A percentile compares a stretch with the other conserved stretches of the same genome.
Conservation (phyloP, 306 rosid species). For the Morella rubra region DNA sequence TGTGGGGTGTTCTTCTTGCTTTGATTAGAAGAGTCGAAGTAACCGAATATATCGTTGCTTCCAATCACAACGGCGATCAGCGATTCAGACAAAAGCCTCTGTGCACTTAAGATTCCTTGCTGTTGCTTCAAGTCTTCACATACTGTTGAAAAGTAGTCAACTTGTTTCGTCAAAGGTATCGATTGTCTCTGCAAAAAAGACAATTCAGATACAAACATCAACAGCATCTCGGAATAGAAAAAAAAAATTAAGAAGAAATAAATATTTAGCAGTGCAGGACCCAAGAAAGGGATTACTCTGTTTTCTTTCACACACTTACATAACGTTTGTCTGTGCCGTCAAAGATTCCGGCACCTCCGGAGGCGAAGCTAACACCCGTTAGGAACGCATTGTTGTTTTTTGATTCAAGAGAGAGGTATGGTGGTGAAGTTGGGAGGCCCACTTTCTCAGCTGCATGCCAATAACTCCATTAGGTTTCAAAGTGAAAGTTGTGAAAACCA, state of each 20-base stretch:
- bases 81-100: constrained; percentile 53
- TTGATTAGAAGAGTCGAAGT: constrained; percentile 40
- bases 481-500: background rate
- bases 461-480: background rate
- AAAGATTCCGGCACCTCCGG: constrained; percentile 88
- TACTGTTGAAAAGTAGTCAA: constrained; percentile 44
- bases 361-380: constrained; percentile 80
- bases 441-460: constrained; percentile 66
- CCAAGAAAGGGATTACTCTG: background rate
- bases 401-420: constrained; percentile 56
- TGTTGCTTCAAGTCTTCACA: constrained; percentile 31
- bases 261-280: too few species aligned
- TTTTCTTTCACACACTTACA: constrained; percentile 44
- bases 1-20: constrained; percentile 36
- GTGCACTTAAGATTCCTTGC: constrained; percentile 36
- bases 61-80: constrained; percentile 64
- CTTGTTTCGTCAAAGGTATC: constrained; percentile 50
- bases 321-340: constrained; percentile 44
- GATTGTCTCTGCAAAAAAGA: constrained; percentile 35
- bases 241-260: too few species aligned
- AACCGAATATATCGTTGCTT: constrained; percentile 71
- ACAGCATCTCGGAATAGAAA: too few species aligned
- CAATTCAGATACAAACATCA: background rate
- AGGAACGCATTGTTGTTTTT: constrained; percentile 28
- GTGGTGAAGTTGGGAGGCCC: constrained; percentile 64